phyloP scores from a whole-genome alignment of 2,329 filamentous ascomycete species.

The Cyphellophora europaea region DNA sequence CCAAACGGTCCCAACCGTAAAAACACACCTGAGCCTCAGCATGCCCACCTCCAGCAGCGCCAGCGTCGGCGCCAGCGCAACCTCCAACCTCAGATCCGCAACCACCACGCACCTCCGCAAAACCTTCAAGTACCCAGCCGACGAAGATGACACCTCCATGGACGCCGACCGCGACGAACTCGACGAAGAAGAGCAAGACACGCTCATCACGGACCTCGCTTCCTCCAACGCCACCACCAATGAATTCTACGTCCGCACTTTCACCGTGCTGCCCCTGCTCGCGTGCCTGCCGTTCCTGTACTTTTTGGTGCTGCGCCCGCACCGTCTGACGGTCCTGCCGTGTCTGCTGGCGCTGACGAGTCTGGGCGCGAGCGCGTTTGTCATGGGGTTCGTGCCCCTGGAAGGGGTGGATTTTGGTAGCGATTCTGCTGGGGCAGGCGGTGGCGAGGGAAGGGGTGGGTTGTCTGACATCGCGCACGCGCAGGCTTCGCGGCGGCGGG shows the following conservation, averaged over 20 bases:
- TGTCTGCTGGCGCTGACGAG: slow-evolving; percentile 16
- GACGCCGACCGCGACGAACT: slow-evolving; percentile 9
- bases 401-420: neutral
- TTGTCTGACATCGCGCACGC: slow-evolving; percentile 2
- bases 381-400: slow-evolving; percentile 13
- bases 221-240: slow-evolving; percentile 12
- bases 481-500: neutral
- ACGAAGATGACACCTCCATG: slow-evolving; percentile 18
- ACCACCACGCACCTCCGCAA: slow-evolving; percentile 13
- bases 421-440: slow-evolving; percentile 1
- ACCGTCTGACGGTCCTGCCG: slow-evolving; percentile 8
- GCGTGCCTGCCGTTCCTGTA: slow-evolving; percentile 13
- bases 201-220: slow-evolving; percentile 13
- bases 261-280: slow-evolving; percentile 15
- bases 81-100: too few relatives aligned
- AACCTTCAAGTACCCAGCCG: slow-evolving; percentile 18
- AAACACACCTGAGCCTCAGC: too few relatives aligned
- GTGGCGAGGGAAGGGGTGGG: neutral
- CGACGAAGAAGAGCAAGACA: slow-evolving; percentile 17
- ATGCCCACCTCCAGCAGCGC: neutral
- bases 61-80: too few relatives aligned
- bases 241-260: slow-evolving; percentile 13
- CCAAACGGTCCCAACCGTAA: too few relatives aligned
- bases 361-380: slow-evolving; percentile 14
- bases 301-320: slow-evolving; percentile 8